These are phyloP conservation scores for Pistacia integerrima DNA, from an alignment of 345 rosid genomes.

Conservation along the genomic window DNA sequence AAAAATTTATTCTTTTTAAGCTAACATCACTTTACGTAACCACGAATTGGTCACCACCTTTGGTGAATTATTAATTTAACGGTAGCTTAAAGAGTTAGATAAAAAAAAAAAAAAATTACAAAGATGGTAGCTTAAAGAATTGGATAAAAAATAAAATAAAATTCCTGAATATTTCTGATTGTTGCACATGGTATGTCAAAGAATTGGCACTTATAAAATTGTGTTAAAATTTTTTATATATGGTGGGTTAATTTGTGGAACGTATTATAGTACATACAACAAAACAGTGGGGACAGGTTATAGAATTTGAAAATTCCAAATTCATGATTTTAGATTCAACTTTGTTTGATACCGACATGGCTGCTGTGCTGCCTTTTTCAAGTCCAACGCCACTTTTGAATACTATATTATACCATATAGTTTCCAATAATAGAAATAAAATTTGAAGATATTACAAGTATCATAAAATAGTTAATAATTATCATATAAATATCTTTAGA, in stretches of 20 bases:
- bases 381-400: background rate
- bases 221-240: too few relatives aligned
- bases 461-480: too few relatives aligned
- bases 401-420: background rate
- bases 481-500: accelerated
- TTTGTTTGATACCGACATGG: background rate
- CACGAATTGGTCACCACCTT: background rate
- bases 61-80: background rate
- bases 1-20: background rate
- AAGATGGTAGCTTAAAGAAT: background rate
- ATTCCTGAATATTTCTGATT: background rate
- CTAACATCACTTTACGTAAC: slow-evolving; percentile 10
- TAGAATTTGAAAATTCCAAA: background rate
- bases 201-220: too few relatives aligned
- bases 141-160: too few relatives aligned
- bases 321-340: background rate
- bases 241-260: too few relatives aligned
- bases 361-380: background rate
- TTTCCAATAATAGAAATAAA: too few relatives aligned
- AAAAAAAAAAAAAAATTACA: too few relatives aligned
- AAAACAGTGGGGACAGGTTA: background rate
- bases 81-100: background rate
- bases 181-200: background rate
- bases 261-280: too few relatives aligned
- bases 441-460: too few relatives aligned